phyloP scores from a whole-genome alignment of 805 yeast genomes.

The Dipodascus geniculatus region DNA sequence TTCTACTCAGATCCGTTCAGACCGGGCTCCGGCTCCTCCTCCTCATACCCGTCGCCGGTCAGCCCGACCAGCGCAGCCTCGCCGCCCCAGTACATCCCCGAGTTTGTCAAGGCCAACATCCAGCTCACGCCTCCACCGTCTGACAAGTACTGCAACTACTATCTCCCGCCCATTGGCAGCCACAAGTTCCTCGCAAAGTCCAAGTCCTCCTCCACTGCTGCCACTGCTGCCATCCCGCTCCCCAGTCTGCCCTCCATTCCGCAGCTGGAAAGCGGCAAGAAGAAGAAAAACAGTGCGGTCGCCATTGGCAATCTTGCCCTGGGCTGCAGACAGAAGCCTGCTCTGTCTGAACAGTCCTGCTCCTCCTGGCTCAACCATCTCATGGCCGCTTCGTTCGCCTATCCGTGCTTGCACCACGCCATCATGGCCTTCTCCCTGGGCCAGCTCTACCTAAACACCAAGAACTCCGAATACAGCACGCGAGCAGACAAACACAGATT shows the following conservation, averaged over 20 bases:
- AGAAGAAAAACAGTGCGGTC: background rate
- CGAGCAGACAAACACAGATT: slow-evolving; percentile 16
- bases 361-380: slow-evolving; percentile 16
- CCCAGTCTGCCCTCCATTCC: background rate
- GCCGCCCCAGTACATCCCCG: background rate
- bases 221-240: background rate
- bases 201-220: background rate
- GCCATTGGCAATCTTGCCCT: background rate
- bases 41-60: background rate
- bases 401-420: slow-evolving; percentile 18
- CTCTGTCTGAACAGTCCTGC: slow-evolving; percentile 8
- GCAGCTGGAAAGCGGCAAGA: background rate
- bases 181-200: background rate
- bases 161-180: background rate
- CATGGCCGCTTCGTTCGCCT: slow-evolving; percentile 12
- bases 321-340: background rate
- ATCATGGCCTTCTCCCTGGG: slow-evolving; percentile 20
- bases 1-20: background rate
- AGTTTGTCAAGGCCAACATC: background rate
- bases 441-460: slow-evolving; percentile 14
- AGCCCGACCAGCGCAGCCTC: background rate
- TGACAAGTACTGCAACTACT: slow-evolving; percentile 1
- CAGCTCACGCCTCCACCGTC: background rate
- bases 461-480: slow-evolving; percentile 4
- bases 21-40: background rate